Conservation (phyloP, 306 rosid genomes). For the Castanea mollissima region DNA sequence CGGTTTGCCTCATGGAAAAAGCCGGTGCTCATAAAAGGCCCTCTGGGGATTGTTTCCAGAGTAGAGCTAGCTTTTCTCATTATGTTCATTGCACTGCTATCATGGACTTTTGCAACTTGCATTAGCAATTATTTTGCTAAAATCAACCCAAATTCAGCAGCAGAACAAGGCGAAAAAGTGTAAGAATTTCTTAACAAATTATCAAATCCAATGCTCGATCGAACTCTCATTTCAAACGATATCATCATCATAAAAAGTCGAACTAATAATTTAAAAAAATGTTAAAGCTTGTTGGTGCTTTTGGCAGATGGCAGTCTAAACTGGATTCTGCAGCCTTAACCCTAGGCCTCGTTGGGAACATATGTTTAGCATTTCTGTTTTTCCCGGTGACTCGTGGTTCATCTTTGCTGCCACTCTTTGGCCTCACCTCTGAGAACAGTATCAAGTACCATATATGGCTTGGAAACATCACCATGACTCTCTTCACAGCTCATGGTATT, state of each 20-base stretch:
- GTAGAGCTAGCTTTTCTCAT: constrained; percentile 51
- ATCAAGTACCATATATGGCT: constrained; percentile 83
- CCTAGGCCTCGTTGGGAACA: constrained; percentile 58
- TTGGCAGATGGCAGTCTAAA: constrained; percentile 62
- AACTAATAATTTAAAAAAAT: no score
- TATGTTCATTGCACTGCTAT: constrained; percentile 66
- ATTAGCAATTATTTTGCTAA: constrained; percentile 27
- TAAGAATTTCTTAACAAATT: constrained; percentile 25
- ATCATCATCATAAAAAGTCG: no score
- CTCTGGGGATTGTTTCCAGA: constrained; percentile 77
- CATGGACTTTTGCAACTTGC: constrained; percentile 52
- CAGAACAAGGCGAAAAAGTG: constrained; percentile 41
- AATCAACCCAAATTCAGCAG: constrained; percentile 40
- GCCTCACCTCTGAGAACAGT: constrained; percentile 68
- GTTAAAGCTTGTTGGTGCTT: neutral
- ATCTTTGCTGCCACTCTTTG: constrained; percentile 58
- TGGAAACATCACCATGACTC: constrained; percentile 54
- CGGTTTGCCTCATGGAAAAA: constrained; percentile 39
- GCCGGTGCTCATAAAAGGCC: constrained; percentile 61
- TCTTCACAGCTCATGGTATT: constrained; percentile 75
- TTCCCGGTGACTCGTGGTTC: constrained; percentile 81
- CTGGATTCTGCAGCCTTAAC: constrained; percentile 30
- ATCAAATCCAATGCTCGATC: neutral
- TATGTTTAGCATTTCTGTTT: constrained; percentile 56
- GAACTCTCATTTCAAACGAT: no score